Evolutionary conservation across 139 green algal genomes (phyloP).

Genomic region (Tetradesmus obliquus): DNA sequence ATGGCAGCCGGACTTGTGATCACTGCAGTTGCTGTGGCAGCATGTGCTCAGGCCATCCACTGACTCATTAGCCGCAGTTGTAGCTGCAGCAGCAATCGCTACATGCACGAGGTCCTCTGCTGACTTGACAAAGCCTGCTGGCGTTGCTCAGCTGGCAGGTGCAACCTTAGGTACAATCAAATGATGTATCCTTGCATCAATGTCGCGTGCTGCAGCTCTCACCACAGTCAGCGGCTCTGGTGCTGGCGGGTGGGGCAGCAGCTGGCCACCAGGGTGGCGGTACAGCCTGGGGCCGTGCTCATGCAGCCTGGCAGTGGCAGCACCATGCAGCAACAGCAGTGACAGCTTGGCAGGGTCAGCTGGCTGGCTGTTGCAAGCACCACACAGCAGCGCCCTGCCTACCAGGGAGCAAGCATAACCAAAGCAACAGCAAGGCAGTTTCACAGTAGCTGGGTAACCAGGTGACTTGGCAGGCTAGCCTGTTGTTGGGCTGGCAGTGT

Average conservation of each 20-base stretch:
- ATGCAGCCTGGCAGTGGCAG: neutral
- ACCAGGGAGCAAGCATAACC: too few relatives aligned
- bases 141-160: neutral
- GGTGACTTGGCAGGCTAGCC: too few relatives aligned
- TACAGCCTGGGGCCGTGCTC: slow-evolving; percentile 1
- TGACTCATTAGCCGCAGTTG: neutral
- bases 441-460: neutral
- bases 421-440: too few relatives aligned
- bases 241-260: neutral
- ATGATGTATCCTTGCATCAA: neutral
- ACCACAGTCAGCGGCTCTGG: slow-evolving; percentile 17
- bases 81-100: too few relatives aligned
- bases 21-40: too few relatives aligned
- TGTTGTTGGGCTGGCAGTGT: neutral
- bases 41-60: neutral
- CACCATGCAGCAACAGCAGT: neutral
- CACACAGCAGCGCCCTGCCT: neutral
- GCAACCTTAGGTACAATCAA: too few relatives aligned
- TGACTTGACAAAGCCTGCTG: neutral
- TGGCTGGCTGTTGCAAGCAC: neutral
- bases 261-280: slow-evolving; percentile 15
- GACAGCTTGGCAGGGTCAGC: neutral
- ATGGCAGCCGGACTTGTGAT: neutral
- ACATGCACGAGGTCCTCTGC: neutral
- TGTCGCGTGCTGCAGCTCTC: neutral